Percentiles rank a stretch among this genome's conserved stretches.
Evolutionary conservation across 2,329 filamentous ascomycete genomes (phyloP).

Genomic region (Fusarium sp.): DNA sequence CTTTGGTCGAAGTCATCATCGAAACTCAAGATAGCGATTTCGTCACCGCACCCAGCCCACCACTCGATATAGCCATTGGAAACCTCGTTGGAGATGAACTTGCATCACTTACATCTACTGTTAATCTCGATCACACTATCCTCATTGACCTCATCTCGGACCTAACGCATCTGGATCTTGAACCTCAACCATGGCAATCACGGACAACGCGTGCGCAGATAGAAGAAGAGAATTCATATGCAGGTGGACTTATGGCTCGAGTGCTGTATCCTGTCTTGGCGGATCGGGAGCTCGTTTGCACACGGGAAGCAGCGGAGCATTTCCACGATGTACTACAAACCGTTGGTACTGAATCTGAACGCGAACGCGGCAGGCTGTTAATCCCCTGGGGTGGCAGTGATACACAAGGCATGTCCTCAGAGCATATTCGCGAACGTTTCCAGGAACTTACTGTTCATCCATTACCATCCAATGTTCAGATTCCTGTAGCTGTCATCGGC

Average conservation of each 20-base stretch:
- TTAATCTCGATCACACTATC: conserved; percentile 57
- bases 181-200: conserved; percentile 50
- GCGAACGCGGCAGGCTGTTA: conserved; percentile 50
- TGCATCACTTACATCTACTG: conserved; percentile 49
- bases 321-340: conserved; percentile 52
- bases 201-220: conserved; percentile 50
- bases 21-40: conserved; percentile 47
- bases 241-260: conserved; percentile 50
- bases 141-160: conserved; percentile 56
- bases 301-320: conserved; percentile 53
- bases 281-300: conserved; percentile 52
- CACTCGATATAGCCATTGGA: conserved; percentile 44
- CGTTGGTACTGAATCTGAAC: conserved; percentile 53
- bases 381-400: conserved; percentile 46
- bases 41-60: conserved; percentile 39
- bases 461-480: conserved; percentile 48
- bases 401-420: conserved; percentile 11
- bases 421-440: conserved; percentile 44
- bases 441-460: conserved; percentile 49
- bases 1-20: conserved; percentile 49
- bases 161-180: conserved; percentile 51
- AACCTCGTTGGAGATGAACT: conserved; percentile 49
- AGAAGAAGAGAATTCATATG: conserved; percentile 48
- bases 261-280: conserved; percentile 51
- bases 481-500: conserved; percentile 50